A percentile compares a stretch with the other conserved stretches of the same genome.
Conservation (phyloP, 371 early-diverging fungal species). For the Mucor lusitanicus region DNA sequence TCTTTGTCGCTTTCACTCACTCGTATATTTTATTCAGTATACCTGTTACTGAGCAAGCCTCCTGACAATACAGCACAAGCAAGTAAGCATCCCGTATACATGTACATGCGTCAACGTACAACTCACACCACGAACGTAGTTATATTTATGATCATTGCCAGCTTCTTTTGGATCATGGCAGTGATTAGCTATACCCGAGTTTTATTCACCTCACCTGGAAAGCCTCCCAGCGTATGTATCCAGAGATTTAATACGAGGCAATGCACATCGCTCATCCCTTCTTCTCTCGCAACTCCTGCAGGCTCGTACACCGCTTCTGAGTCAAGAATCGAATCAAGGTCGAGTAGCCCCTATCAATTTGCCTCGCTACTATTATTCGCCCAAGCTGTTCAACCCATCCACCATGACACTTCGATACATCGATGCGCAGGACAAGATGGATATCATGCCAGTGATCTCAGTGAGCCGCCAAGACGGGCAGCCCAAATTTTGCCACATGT, state of each 20-base stretch:
- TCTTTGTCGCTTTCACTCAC: not conserved
- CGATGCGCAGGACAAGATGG: conserved; percentile 1
- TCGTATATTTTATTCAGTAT: not conserved
- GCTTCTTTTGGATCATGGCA: conserved; percentile 44
- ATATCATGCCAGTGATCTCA: conserved; percentile 40
- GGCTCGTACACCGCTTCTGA: conserved; percentile 12
- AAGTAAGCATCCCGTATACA: conserved; percentile 18
- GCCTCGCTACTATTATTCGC: conserved; percentile 37
- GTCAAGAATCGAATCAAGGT: conserved; percentile 11
- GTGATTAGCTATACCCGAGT: conserved; percentile 50
- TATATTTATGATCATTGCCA: conserved; percentile 46
- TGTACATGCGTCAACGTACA: not conserved
- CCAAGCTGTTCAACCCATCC: conserved; percentile 23
- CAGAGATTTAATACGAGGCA: not conserved
- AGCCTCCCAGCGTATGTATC: conserved; percentile 33
- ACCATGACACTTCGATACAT: conserved; percentile 13
- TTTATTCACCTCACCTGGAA: conserved; percentile 51
- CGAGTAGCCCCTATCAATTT: conserved; percentile 5
- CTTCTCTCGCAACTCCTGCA: conserved; percentile 8
- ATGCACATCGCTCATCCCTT: not conserved
- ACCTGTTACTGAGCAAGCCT: conserved; percentile 11
- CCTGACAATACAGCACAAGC: conserved; percentile 29
- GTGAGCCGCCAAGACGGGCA: conserved; percentile 52
- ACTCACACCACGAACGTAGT: conserved; percentile 19
- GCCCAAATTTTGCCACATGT: conserved; percentile 55